Evolutionary conservation across 2,329 filamentous ascomycete species (phyloP).

Genomic region (Pseudogymnoascus sp.): DNA sequence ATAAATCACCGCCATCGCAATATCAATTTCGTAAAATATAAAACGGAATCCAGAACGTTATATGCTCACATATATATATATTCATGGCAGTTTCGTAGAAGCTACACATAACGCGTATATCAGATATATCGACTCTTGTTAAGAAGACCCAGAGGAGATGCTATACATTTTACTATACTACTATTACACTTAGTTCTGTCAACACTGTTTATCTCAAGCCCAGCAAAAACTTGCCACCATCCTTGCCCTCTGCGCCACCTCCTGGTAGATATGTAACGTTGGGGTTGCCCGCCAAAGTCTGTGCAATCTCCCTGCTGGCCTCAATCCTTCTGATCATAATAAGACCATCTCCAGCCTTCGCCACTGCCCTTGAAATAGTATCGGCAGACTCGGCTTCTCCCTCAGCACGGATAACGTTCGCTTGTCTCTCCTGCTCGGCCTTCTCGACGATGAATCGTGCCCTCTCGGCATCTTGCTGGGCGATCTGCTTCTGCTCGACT

Average conservation of each 20-base stretch:
- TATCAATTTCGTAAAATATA: neutral
- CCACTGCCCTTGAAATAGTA: constrained; percentile 86
- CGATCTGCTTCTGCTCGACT: constrained; percentile 99
- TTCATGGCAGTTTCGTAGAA: neutral
- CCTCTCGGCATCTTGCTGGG: constrained; percentile 95
- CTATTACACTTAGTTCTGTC: constrained; percentile 3
- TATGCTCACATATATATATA: neutral
- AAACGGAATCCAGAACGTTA: neutral
- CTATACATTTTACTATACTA: constrained; percentile 7
- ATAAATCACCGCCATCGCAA: neutral
- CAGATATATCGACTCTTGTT: neutral
- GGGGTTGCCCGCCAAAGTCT: constrained; percentile 79
- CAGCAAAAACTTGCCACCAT: constrained; percentile 52
- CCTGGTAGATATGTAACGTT: constrained; percentile 93
- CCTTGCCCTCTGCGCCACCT: constrained; percentile 53
- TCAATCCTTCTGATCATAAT: constrained; percentile 97
- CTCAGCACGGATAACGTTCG: constrained; percentile 96
- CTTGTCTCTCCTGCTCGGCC: constrained; percentile 96
- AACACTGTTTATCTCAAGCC: constrained; percentile 43
- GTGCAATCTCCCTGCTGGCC: constrained; percentile 89
- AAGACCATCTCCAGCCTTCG: constrained; percentile 85
- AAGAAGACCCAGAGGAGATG: neutral
- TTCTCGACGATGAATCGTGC: constrained; percentile 97
- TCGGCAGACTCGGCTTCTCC: constrained; percentile 96
- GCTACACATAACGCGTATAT: neutral